phyloP scores from a whole-genome alignment of 2,329 filamentous ascomycete genomes.

The Aureobasidium lini region DNA sequence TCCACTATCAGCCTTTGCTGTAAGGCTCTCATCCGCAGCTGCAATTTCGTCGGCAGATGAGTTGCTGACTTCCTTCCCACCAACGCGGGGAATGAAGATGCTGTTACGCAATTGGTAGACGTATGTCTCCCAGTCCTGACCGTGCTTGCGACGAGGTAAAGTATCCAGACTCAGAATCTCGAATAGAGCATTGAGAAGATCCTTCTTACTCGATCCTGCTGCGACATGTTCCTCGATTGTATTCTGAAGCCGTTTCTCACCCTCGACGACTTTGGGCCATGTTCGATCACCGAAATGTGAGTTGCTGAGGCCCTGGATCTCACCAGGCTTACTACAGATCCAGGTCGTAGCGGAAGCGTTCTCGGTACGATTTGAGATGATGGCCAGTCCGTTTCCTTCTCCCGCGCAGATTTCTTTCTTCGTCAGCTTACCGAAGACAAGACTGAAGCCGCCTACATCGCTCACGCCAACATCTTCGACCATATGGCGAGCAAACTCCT shows the following conservation, averaged over 20 bases:
- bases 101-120: conserved; percentile 50
- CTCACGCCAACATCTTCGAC: conserved; percentile 47
- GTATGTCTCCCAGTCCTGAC: conserved; percentile 48
- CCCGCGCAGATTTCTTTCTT: not conserved
- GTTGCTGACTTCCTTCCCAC: conserved; percentile 36
- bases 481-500: conserved; percentile 47
- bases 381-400: conserved; percentile 37
- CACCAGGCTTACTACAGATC: conserved; percentile 40
- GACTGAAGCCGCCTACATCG: conserved; percentile 56
- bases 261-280: conserved; percentile 56
- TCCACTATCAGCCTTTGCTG: conserved; percentile 33
- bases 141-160: conserved; percentile 43
- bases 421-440: conserved; percentile 49
- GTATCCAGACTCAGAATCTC: conserved; percentile 48
- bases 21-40: conserved; percentile 22
- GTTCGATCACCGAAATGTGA: conserved; percentile 50
- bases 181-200: conserved; percentile 46
- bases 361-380: conserved; percentile 56
- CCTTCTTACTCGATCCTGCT: conserved; percentile 37
- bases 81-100: conserved; percentile 53
- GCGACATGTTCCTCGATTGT: conserved; percentile 41
- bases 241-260: conserved; percentile 37
- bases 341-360: conserved; percentile 44
- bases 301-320: conserved; percentile 56
- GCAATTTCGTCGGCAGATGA: conserved; percentile 35